phyloP scores from a whole-genome alignment of 768 basidiomycete species.

The Paxillus involutus region DNA sequence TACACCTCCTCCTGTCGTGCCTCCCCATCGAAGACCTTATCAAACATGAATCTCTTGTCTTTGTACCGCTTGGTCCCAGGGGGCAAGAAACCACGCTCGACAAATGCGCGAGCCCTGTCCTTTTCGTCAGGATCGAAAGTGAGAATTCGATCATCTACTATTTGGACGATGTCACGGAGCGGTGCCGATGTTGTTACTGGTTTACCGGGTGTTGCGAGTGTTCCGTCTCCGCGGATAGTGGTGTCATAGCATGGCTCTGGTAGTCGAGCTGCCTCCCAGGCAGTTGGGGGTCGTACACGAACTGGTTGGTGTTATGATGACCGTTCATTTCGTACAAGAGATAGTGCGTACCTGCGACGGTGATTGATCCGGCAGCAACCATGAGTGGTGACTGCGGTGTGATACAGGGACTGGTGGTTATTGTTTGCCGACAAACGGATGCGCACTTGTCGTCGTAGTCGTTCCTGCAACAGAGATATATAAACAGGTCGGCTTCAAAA shows the following conservation, averaged over 20 bases:
- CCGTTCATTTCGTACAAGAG: neutral
- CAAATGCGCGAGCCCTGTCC: conserved; percentile 75
- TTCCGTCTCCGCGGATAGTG: conserved; percentile 80
- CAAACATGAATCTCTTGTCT: conserved; percentile 96
- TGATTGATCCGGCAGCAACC: conserved; percentile 86
- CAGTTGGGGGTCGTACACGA: conserved; percentile 85
- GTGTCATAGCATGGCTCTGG: conserved; percentile 73
- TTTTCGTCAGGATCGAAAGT: conserved; percentile 96
- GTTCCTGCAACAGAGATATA: neutral
- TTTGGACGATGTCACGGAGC: conserved; percentile 78
- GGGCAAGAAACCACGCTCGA: conserved; percentile 81
- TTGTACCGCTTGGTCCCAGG: conserved; percentile 93
- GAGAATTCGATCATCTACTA: conserved; percentile 91
- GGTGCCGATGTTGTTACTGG: conserved; percentile 50
- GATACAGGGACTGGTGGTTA: neutral
- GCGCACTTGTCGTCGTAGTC: neutral
- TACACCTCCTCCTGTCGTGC: conserved; percentile 87
- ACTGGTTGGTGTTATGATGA: conserved; percentile 47
- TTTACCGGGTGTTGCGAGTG: conserved; percentile 67
- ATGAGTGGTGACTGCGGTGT: conserved; percentile 36
- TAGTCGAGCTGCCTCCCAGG: conserved; percentile 83
- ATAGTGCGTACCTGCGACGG: conserved; percentile 65
- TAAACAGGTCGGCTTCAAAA: neutral
- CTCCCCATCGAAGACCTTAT: conserved; percentile 83
- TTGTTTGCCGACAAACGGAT: neutral